Base-by-base conservation (phyloP, 345 rosid genomes). In the Hibiscus tridactylites region DNA sequence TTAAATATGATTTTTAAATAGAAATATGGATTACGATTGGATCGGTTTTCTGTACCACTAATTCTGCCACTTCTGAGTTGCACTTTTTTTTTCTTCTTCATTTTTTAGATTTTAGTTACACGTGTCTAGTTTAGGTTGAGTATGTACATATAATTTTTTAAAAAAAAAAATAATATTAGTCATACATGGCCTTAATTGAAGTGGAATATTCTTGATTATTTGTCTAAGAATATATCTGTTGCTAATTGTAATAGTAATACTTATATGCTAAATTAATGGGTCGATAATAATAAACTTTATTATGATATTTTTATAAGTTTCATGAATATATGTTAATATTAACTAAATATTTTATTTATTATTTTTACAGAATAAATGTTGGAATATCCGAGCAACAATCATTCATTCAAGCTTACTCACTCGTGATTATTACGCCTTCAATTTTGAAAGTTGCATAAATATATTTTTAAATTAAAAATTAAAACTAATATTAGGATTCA, bases 191-290 rank as follows among this genome's bases (percentile, higher is more conserved):
- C 53, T 49, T 49, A 49, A 49, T 49, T 12, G 11, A 49, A 49
- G 53, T 49, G 53, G 53, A 49, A 49, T 49, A 49, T 49, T 49
- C 53, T 49, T 49, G 53, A 4, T 24, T 70, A 11, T 49, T 76
- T 73, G 54, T 60, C 77, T 50, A 8, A 33, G 73, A 65, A 81
- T 78, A 72, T 75, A 11, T 67, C 21, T 19, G 10, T 31, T 19
- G 31, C 35, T 33, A 19, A 52, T 8, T 52, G 16, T 37, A 37
- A 3, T 31, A 3, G 35, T 50, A 50, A 13, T 26, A n/a, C 49
- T 1, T 39, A 68, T 16, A 47, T 6, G 57, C 35, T 19, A 2
- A 70, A 35, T 19, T 56, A 17, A 4, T 54, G 39, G 8, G 8
- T 21, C 5, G 33, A 3, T 9, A 19, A 42, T 49, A 68, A 6